Evolutionary conservation across 495 filamentous ascomycete species (phyloP).

Genomic region (Poronia punctata): DNA sequence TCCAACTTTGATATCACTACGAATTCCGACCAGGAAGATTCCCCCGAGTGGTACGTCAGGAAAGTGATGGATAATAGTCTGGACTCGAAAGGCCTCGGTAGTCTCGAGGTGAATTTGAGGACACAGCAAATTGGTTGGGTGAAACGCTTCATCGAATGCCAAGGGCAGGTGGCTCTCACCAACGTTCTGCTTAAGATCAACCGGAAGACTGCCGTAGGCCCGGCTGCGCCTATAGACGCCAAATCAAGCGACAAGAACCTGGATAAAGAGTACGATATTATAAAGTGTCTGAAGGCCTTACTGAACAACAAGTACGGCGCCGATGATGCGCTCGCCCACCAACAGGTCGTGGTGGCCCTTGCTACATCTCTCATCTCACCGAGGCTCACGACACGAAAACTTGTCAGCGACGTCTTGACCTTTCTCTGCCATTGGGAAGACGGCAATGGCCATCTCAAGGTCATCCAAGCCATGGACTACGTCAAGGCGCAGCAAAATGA

Average conservation of each 20-base stretch:
- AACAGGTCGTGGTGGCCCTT: slow-evolving; percentile 81
- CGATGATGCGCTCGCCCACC: slow-evolving; percentile 89
- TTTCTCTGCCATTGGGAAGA: slow-evolving; percentile 96
- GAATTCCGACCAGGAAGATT: slow-evolving; percentile 85
- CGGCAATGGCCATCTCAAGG: slow-evolving; percentile 89
- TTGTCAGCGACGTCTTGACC: slow-evolving; percentile 93
- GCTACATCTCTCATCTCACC: slow-evolving; percentile 83
- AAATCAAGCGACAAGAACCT: slow-evolving; percentile 73
- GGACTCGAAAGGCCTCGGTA: slow-evolving; percentile 81
- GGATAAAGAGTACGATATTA: slow-evolving; percentile 93
- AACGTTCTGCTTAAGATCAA: slow-evolving; percentile 93
- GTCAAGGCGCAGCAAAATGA: slow-evolving; percentile 86
- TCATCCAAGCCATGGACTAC: slow-evolving; percentile 86
- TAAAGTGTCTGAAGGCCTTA: slow-evolving; percentile 92
- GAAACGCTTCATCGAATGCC: slow-evolving; percentile 90
- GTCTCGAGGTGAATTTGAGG: slow-evolving; percentile 84
- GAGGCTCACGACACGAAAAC: slow-evolving; percentile 82
- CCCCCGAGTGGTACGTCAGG: slow-evolving; percentile 96
- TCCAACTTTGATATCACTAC: slow-evolving; percentile 51
- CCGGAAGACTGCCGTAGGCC: slow-evolving; percentile 70
- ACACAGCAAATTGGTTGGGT: slow-evolving; percentile 99
- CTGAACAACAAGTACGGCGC: slow-evolving; percentile 99
- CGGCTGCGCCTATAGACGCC: slow-evolving; percentile 55
- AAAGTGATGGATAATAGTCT: slow-evolving; percentile 95
- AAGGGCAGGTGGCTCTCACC: slow-evolving; percentile 92